Percentiles rank a stretch among this genome's conserved stretches.
phyloP scores from a whole-genome alignment of 768 basidiomycete genomes.

The Mrakia hoshinonis region DNA sequence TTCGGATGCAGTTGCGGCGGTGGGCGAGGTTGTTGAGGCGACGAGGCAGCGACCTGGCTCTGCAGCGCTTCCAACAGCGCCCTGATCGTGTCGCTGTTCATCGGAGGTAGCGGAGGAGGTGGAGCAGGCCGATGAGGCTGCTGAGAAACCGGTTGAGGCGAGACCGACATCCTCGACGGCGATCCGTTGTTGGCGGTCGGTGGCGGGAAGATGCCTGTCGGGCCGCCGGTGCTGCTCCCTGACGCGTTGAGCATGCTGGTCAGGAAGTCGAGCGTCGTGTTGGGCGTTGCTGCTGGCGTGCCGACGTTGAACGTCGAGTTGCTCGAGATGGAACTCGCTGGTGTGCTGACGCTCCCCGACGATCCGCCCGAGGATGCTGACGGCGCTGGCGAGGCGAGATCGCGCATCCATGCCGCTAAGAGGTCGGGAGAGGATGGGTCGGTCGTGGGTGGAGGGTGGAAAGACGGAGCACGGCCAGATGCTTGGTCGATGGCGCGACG shows the following conservation, averaged over 20 bases:
- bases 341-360: background rate
- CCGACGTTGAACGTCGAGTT: background rate
- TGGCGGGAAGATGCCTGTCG: background rate
- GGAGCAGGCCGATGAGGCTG: too few relatives aligned
- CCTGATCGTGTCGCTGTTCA: too few relatives aligned
- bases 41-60: too few relatives aligned
- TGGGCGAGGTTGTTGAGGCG: too few relatives aligned
- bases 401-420: background rate
- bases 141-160: too few relatives aligned
- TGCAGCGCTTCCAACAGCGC: too few relatives aligned
- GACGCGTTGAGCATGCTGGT: background rate
- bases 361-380: background rate
- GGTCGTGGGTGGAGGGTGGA: background rate
- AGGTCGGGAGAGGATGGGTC: background rate
- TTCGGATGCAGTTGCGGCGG: too few relatives aligned
- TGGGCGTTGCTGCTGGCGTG: background rate
- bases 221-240: background rate
- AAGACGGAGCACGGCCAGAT: background rate
- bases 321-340: background rate
- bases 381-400: slow-evolving; percentile 5
- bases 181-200: background rate
- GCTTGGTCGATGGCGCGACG: background rate
- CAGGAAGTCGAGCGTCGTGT: background rate
- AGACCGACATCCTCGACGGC: too few relatives aligned
- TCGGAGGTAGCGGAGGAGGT: too few relatives aligned